phyloP scores from a whole-genome alignment of 2,329 filamentous ascomycete genomes.

The Aspergillus chevalieri region DNA sequence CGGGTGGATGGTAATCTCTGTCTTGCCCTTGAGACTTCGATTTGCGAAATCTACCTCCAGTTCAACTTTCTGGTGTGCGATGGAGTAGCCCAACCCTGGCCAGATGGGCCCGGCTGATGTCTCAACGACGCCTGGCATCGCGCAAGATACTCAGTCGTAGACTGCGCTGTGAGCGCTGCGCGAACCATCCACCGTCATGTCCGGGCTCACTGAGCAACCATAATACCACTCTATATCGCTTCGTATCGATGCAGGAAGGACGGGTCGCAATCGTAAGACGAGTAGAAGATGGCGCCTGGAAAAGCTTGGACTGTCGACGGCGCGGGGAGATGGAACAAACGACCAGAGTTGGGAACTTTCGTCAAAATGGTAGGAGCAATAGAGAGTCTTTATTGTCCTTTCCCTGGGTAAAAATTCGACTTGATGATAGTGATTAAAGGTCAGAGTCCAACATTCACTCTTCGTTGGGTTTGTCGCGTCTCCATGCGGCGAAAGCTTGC shows the following conservation, averaged over 20 bases:
- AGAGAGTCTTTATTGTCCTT: neutral
- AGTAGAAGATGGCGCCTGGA: neutral
- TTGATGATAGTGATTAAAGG: neutral
- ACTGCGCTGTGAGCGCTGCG: constrained; percentile 34
- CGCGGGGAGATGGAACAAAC: neutral
- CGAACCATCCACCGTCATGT: constrained; percentile 34
- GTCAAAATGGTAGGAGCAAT: neutral
- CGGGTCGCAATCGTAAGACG: neutral
- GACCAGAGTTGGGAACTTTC: neutral
- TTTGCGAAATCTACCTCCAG: constrained; percentile 81
- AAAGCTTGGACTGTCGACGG: neutral
- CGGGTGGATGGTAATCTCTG: constrained; percentile 72
- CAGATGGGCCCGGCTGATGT: constrained; percentile 22
- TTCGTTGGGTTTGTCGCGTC: neutral
- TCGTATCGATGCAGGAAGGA: neutral
- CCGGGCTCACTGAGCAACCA: constrained; percentile 16
- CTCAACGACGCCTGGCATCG: constrained; percentile 37
- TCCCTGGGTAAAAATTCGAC: neutral
- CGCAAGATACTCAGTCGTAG: constrained; percentile 29
- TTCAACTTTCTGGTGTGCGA: constrained; percentile 81
- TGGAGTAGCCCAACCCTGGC: constrained; percentile 43
- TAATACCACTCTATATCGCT: neutral
- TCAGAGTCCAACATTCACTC: neutral
- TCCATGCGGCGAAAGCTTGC: constrained; percentile 1
- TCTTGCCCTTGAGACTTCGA: constrained; percentile 68